These are phyloP conservation scores for Podospora pseudoanserina DNA, from an alignment of 495 filamentous ascomycete species.

Conservation along the genomic window DNA sequence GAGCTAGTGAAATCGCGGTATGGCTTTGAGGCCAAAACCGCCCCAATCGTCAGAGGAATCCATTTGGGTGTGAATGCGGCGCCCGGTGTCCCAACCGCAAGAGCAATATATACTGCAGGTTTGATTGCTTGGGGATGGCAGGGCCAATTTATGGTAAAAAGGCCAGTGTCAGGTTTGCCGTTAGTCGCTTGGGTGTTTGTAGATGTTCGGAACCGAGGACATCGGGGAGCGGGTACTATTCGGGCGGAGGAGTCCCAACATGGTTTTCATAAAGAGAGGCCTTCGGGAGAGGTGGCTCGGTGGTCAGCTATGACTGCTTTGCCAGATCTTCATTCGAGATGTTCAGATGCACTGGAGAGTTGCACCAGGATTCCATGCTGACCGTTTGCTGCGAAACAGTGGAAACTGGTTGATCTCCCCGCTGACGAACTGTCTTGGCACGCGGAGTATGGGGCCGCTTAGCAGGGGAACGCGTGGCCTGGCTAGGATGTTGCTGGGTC, in stretches of 20 bases:
- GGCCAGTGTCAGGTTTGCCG: neutral
- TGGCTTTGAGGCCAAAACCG: neutral
- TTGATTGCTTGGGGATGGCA: neutral
- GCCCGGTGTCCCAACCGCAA: neutral
- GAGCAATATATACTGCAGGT: neutral
- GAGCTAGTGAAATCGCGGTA: neutral
- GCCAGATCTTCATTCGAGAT: neutral
- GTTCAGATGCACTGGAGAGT: neutral
- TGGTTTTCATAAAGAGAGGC: neutral
- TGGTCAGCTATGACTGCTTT: neutral
- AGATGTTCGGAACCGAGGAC: constrained; percentile 1
- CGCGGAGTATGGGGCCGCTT: neutral
- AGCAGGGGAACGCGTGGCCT: neutral
- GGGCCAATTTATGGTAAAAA: constrained; percentile 6
- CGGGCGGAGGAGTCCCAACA: neutral
- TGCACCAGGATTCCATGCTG: neutral
- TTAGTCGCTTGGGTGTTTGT: constrained; percentile 8
- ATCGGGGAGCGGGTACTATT: neutral
- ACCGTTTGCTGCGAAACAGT: neutral
- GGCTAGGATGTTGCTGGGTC: neutral
- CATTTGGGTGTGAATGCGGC: neutral
- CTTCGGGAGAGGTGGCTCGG: neutral
- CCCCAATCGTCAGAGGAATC: neutral
- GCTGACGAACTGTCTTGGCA: neutral
- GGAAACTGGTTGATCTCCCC: neutral